Evolutionary conservation across 192 early-diverging fungal species (phyloP).

Genomic region (Mortierella antarctica): DNA sequence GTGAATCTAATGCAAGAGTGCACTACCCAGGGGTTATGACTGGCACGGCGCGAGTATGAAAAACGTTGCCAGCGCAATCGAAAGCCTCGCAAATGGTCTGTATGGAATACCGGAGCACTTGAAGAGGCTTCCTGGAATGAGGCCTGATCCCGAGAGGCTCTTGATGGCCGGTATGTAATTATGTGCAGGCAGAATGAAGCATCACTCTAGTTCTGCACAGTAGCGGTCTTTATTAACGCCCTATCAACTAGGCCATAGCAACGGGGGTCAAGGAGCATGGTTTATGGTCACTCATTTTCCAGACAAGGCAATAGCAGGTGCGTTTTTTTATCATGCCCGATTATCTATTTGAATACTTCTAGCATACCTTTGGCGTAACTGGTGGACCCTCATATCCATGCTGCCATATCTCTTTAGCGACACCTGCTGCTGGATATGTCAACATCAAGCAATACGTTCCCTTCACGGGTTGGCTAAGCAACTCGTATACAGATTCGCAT

Average conservation of each 20-base stretch:
- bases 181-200: not conserved
- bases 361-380: not conserved
- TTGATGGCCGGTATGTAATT: constrained; percentile 61
- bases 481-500: constrained; percentile 71
- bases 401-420: constrained; percentile 33
- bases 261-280: constrained; percentile 87
- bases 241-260: constrained; percentile 69
- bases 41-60: constrained; percentile 80
- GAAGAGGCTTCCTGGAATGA: constrained; percentile 15
- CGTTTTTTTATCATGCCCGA: not conserved
- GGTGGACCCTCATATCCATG: not conserved
- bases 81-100: constrained; percentile 53
- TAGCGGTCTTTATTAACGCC: not conserved
- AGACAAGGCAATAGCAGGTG: constrained; percentile 75
- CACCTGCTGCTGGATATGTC: constrained; percentile 77
- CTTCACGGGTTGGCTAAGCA: constrained; percentile 69
- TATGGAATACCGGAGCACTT: constrained; percentile 63
- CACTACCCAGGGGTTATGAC: constrained; percentile 68
- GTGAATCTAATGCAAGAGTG: not conserved
- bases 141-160: constrained; percentile 58
- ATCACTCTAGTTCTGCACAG: not conserved
- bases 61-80: constrained; percentile 68
- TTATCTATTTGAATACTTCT: not conserved
- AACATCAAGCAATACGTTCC: constrained; percentile 83
- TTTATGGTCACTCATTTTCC: constrained; percentile 76